Conservation (phyloP, 257 asterid species). For the Solanum sitiens region DNA sequence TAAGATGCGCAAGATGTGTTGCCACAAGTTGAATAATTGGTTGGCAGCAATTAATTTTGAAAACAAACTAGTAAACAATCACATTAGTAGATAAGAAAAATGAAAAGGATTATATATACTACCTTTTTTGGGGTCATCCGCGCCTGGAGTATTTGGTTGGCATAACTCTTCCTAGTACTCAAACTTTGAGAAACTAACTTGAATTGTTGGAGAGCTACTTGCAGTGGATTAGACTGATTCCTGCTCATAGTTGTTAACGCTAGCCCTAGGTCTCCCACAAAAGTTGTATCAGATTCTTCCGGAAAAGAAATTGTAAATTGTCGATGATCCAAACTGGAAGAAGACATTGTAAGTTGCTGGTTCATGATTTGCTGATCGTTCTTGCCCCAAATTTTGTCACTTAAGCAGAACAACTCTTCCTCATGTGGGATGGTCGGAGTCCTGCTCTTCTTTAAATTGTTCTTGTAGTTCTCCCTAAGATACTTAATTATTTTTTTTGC, state of each 20-base stretch:
- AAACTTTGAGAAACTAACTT: background rate
- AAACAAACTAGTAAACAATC: background rate
- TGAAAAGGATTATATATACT: background rate
- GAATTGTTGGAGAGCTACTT: background rate
- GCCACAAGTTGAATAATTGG: no score
- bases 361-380: background rate
- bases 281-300: background rate
- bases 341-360: background rate
- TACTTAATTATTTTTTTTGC: background rate
- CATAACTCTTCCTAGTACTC: background rate
- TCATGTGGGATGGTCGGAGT: background rate
- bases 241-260: background rate
- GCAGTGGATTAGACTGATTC: background rate
- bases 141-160: background rate
- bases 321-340: background rate
- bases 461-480: background rate
- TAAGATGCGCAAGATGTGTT: background rate
- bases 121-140: background rate
- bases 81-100: background rate
- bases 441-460: background rate
- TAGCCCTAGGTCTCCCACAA: background rate
- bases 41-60: background rate
- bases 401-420: background rate
- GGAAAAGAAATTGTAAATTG: background rate
- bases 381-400: background rate